Conservation (phyloP, 371 early-diverging fungal genomes). For the Mortierella sp. region DNA sequence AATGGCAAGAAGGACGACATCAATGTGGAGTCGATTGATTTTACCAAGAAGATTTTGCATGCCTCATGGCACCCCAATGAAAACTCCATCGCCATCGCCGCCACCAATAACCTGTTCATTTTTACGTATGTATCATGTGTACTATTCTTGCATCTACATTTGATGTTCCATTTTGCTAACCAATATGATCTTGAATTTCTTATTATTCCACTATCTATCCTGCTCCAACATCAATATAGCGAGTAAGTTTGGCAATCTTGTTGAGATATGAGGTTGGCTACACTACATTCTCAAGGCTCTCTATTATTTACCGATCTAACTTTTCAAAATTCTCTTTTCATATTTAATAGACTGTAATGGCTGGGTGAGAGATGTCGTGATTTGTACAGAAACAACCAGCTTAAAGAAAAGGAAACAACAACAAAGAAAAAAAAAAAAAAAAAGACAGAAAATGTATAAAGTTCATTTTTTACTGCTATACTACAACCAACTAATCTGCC, state of each 20-base stretch:
- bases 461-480: slow-evolving; percentile 1
- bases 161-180: background rate
- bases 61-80: slow-evolving; percentile 98
- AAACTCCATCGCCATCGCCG: slow-evolving; percentile 96
- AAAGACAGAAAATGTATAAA: background rate
- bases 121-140: slow-evolving; percentile 77
- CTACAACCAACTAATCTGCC: background rate
- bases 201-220: background rate
- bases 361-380: background rate
- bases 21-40: slow-evolving; percentile 89
- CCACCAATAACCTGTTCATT: slow-evolving; percentile 97
- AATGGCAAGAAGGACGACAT: slow-evolving; percentile 78
- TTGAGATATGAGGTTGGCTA: background rate
- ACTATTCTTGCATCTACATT: background rate
- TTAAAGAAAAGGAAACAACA: background rate
- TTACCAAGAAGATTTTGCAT: slow-evolving; percentile 96
- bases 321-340: background rate
- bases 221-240: background rate
- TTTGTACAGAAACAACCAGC: slow-evolving; percentile 15
- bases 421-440: background rate
- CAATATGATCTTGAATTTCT: background rate
- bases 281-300: background rate
- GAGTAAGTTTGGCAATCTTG: background rate
- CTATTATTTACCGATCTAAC: background rate
- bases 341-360: background rate